A percentile compares a stretch with the other conserved stretches of the same genome.
These are phyloP conservation scores for Aspergillus bombycis DNA, from an alignment of 2,329 filamentous ascomycete species.

Conservation along the genomic window DNA sequence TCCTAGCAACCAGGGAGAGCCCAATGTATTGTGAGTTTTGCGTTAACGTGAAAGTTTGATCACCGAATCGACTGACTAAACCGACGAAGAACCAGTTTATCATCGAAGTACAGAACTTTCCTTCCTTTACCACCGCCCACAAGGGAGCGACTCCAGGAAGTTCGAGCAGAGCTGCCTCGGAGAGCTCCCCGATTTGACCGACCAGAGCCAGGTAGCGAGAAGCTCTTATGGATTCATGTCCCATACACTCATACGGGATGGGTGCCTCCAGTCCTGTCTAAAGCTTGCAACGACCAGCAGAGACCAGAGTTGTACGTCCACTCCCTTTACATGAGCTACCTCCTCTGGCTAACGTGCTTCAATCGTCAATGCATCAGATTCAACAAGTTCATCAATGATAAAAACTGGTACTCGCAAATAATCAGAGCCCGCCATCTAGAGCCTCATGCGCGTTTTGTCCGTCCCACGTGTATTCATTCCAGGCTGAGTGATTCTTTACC, in stretches of 20 bases:
- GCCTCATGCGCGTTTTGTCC: conserved; percentile 44
- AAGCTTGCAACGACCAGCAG: conserved; percentile 29
- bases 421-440: conserved; percentile 42
- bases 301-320: conserved; percentile 24
- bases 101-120: conserved; percentile 26
- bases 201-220: conserved; percentile 37
- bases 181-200: conserved; percentile 34
- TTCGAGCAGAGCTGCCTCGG: conserved; percentile 28
- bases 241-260: conserved; percentile 35
- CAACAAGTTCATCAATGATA: conserved; percentile 36
- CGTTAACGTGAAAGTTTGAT: neutral
- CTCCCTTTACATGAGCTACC: neutral
- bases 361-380: conserved; percentile 34
- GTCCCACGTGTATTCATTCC: conserved; percentile 39
- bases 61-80: neutral
- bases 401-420: conserved; percentile 42
- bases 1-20: neutral
- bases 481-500: conserved; percentile 27
- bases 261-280: conserved; percentile 24
- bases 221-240: conserved; percentile 39
- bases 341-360: neutral
- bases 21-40: conserved; percentile 2
- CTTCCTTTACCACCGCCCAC: conserved; percentile 28
- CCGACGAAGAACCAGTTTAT: conserved; percentile 12
- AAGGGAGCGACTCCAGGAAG: conserved; percentile 27